Conservation (phyloP, 2,329 filamentous ascomycete species). For the Blastomyces percursus region DNA sequence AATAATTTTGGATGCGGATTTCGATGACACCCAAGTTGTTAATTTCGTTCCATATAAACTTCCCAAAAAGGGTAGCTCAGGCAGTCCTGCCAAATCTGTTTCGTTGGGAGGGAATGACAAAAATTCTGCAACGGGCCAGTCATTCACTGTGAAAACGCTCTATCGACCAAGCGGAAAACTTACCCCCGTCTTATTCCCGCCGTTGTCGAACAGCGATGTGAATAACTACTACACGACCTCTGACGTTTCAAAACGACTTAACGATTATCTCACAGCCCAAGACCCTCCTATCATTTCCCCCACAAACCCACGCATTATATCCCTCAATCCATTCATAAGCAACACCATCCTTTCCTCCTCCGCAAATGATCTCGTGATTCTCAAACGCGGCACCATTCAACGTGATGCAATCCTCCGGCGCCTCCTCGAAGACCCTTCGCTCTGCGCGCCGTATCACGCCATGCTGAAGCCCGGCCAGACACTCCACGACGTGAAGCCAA, state of each 20-base stretch:
- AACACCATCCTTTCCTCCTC: slow-evolving; percentile 50
- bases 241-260: slow-evolving; percentile 48
- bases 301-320: slow-evolving; percentile 51
- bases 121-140: slow-evolving; percentile 35
- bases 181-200: slow-evolving; percentile 42
- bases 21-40: slow-evolving; percentile 43
- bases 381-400: slow-evolving; percentile 47
- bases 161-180: slow-evolving; percentile 49
- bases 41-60: slow-evolving; percentile 53
- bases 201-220: slow-evolving; percentile 37
- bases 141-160: slow-evolving; percentile 40
- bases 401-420: slow-evolving; percentile 52
- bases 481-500: slow-evolving; percentile 44
- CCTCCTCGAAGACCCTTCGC: slow-evolving; percentile 39
- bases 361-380: slow-evolving; percentile 44
- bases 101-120: slow-evolving; percentile 20
- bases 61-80: slow-evolving; percentile 36
- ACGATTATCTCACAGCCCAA: slow-evolving; percentile 49
- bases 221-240: slow-evolving; percentile 48
- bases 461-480: slow-evolving; percentile 39
- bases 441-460: slow-evolving; percentile 46
- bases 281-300: slow-evolving; percentile 41
- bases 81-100: slow-evolving; percentile 19
- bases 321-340: slow-evolving; percentile 51
- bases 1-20: slow-evolving; percentile 54